Base-by-base conservation (phyloP, 768 basidiomycete genomes). In the Kwoniella dendrophila region DNA sequence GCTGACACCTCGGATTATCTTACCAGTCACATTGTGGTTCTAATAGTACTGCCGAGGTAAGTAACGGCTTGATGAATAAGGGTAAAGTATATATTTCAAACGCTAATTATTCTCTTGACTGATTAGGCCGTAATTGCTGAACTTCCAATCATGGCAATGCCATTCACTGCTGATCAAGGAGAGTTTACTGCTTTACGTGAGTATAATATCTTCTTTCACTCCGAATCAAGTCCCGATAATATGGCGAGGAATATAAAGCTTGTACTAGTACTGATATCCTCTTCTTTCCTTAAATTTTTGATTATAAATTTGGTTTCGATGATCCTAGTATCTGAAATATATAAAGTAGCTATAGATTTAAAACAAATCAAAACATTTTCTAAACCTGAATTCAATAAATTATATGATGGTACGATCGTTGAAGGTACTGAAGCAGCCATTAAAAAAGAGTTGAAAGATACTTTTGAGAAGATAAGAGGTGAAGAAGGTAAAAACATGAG, bases 91-190 rank as follows among this genome's bases (percentile, higher is more conserved):
- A n/a, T n/a, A n/a, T n/a, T n/a, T n/a, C n/a, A n/a, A n/a, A 20
- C 10, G 30, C 57, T 20, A 24, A 29, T 44, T 20, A 12, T 30
- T 5, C 2, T 16, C 14, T 3, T 12, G 5, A 12, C 11, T 29
- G 4, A 41, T 8, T 24, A 62, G 54, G 66, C 59, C 2, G 62
- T 69, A 22, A 16, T 72, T 24, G 45, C 59, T 18, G 59, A 54
- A 33, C 40, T 62, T 0, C 65, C 65, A 6, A 59, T 67, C 2
- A 63, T 67, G 1, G 34, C 47, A 14, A 62, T 67, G 64, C 70
- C 70, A 2, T 69, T 72, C 47, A 63, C 45, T 8, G 71, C 71
- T 20, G 71, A 72, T 55, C 71, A 69, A 63, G 68, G 59, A 4
- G 67, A 69, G 27, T 60, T 60, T n/a, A 40, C 62, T n/a, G 16